A percentile compares a stretch with the other conserved stretches of the same genome.
Evolutionary conservation across 2,329 filamentous ascomycete genomes (phyloP).

Genomic region (Pestalotiopsis sp.): DNA sequence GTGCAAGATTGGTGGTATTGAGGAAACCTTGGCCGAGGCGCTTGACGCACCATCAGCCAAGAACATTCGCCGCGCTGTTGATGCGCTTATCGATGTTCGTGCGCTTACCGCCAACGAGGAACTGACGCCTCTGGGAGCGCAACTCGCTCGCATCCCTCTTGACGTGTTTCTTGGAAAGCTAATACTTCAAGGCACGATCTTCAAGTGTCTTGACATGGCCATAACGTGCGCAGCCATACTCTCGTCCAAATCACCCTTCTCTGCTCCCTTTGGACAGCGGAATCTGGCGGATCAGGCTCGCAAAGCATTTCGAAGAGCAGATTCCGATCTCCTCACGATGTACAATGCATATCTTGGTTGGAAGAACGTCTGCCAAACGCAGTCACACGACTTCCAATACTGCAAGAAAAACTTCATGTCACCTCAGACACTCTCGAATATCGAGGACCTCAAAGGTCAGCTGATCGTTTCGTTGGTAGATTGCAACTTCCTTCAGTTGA

Average conservation of each 20-base stretch:
- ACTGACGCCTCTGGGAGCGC: constrained; percentile 81
- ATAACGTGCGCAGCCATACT: constrained; percentile 91
- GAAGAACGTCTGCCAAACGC: constrained; percentile 78
- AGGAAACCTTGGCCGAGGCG: constrained; percentile 84
- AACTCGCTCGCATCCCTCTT: constrained; percentile 85
- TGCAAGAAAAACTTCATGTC: constrained; percentile 94
- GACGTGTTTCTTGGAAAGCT: constrained; percentile 96
- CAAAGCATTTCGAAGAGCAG: constrained; percentile 77
- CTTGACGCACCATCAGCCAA: constrained; percentile 88
- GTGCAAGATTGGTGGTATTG: constrained; percentile 91
- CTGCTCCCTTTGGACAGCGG: constrained; percentile 81
- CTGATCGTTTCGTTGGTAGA: constrained; percentile 84
- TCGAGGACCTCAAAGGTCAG: constrained; percentile 95
- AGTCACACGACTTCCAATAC: constrained; percentile 80
- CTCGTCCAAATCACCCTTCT: constrained; percentile 92
- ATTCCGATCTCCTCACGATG: constrained; percentile 89
- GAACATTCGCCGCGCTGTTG: constrained; percentile 90
- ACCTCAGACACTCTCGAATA: constrained; percentile 84
- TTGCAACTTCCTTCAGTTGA: constrained; percentile 78
- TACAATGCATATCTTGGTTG: constrained; percentile 94
- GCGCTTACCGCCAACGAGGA: constrained; percentile 82
- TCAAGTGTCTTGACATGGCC: constrained; percentile 88
- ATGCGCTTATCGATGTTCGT: constrained; percentile 90
- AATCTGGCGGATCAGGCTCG: constrained; percentile 81
- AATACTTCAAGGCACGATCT: constrained; percentile 82